Percentiles rank a stretch among this genome's conserved stretches.
phyloP scores from a whole-genome alignment of 225 moss, liverwort and hornwort genomes.

The Thuidium tamariscinum region DNA sequence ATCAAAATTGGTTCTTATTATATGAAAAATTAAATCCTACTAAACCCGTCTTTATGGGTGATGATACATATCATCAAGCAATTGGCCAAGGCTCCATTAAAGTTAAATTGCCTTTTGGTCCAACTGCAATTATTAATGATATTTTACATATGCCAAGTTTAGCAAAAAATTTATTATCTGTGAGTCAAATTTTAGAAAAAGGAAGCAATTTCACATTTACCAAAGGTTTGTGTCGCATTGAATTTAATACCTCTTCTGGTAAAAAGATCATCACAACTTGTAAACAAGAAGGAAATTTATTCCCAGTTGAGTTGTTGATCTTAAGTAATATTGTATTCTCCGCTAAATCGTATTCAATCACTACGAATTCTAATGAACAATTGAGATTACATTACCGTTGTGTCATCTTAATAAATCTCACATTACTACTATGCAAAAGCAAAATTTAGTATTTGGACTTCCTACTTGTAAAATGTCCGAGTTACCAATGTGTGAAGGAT shows the following conservation, averaged over 20 bases:
- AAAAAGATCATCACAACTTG: not conserved
- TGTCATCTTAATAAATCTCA: not conserved
- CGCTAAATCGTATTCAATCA: not conserved
- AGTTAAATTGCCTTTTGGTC: not conserved
- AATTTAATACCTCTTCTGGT: fast-evolving
- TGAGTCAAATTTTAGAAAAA: not conserved
- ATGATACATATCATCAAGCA: not conserved
- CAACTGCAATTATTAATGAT: not conserved
- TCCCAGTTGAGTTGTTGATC: not conserved
- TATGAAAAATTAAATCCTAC: not conserved
- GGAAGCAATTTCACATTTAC: not conserved
- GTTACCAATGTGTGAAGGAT: not conserved
- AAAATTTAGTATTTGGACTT: no score
- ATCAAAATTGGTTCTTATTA: not conserved
- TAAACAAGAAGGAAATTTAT: not conserved
- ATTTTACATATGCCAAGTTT: not conserved
- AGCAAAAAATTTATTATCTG: not conserved
- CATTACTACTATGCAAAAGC: not conserved
- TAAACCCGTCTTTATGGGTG: not conserved
- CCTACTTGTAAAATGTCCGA: not conserved
- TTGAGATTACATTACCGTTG: fast-evolving
- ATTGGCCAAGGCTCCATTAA: not conserved
- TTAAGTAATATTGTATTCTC: not conserved
- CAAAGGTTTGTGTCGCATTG: not conserved
- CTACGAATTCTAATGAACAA: not conserved